Conservation (phyloP, 2,329 filamentous ascomycete species). For the Emergomyces orientalis region DNA sequence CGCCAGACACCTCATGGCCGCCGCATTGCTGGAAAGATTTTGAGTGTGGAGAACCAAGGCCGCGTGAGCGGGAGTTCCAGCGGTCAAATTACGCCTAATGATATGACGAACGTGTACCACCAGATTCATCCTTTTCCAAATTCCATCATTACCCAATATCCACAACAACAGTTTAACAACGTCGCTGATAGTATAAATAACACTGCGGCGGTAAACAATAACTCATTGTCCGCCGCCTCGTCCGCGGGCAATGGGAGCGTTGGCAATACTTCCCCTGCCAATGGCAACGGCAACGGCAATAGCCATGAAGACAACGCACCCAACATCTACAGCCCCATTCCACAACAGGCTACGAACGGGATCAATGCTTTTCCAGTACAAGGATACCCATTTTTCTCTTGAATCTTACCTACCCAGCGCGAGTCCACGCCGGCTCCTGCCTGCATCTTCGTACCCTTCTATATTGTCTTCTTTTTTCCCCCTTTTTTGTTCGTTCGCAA, state of each 20-base stretch:
- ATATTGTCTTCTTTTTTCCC: neutral
- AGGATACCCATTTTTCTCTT: constrained; percentile 4
- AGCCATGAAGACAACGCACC: constrained; percentile 19
- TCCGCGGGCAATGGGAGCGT: constrained; percentile 1
- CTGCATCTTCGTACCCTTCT: neutral
- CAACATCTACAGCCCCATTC: constrained; percentile 25
- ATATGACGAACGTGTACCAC: constrained; percentile 28
- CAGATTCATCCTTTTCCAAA: constrained; percentile 21
- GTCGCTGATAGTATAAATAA: neutral
- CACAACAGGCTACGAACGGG: constrained; percentile 21
- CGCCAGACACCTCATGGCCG: constrained; percentile 89
- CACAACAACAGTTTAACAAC: constrained; percentile 8
- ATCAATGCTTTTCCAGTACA: constrained; percentile 10
- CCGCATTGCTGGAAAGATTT: constrained; percentile 82
- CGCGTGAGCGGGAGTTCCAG: constrained; percentile 32
- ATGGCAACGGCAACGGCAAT: neutral
- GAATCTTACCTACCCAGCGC: neutral
- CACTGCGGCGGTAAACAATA: neutral
- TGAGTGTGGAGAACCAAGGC: constrained; percentile 42
- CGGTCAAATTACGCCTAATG: constrained; percentile 33
- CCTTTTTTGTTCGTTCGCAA: neutral
- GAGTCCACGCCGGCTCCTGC: neutral
- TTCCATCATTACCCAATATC: constrained; percentile 21
- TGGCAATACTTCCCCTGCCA: neutral
- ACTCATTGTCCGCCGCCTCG: neutral